Evolutionary conservation across 2,329 filamentous ascomycete genomes (phyloP).

Genomic region (Cercospora sojina): DNA sequence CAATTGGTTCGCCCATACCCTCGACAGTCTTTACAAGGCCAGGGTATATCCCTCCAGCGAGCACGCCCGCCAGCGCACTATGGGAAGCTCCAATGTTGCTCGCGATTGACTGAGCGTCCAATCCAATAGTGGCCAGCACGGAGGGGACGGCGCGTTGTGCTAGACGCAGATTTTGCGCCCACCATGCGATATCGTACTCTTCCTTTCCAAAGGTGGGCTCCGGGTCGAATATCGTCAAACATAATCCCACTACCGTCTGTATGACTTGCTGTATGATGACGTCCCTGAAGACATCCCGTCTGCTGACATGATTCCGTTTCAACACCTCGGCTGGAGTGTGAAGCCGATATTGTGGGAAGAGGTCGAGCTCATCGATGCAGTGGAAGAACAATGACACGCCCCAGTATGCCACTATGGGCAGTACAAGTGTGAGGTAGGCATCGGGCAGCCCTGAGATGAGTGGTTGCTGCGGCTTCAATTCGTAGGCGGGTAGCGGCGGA

Average conservation of each 20-base stretch:
- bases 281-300: slow-evolving; percentile 84
- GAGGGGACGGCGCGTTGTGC: slow-evolving; percentile 75
- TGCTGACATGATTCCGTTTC: slow-evolving; percentile 81
- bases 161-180: slow-evolving; percentile 78
- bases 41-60: slow-evolving; percentile 81
- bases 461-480: slow-evolving; percentile 65
- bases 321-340: slow-evolving; percentile 91
- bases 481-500: slow-evolving; percentile 83
- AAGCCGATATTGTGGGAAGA: slow-evolving; percentile 86
- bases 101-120: slow-evolving; percentile 73
- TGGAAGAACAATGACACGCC: slow-evolving; percentile 81
- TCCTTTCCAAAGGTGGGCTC: slow-evolving; percentile 73
- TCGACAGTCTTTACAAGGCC: slow-evolving; percentile 59
- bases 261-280: slow-evolving; percentile 90
- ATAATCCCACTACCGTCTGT: slow-evolving; percentile 70
- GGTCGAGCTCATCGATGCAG: slow-evolving; percentile 76
- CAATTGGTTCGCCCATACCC: slow-evolving; percentile 49
- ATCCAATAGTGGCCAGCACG: slow-evolving; percentile 67
- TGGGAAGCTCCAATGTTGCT: slow-evolving; percentile 70
- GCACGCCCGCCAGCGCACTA: slow-evolving; percentile 69
- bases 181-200: slow-evolving; percentile 82
- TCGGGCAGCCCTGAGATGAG: slow-evolving; percentile 78
- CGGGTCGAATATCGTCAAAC: slow-evolving; percentile 70
- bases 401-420: slow-evolving; percentile 88
- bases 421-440: slow-evolving; percentile 70